Evolutionary conservation across 176 grass and related monocot genomes (phyloP), one percentile per base, ranked within the genome.

Genomic region (Avena eriantha): DNA sequence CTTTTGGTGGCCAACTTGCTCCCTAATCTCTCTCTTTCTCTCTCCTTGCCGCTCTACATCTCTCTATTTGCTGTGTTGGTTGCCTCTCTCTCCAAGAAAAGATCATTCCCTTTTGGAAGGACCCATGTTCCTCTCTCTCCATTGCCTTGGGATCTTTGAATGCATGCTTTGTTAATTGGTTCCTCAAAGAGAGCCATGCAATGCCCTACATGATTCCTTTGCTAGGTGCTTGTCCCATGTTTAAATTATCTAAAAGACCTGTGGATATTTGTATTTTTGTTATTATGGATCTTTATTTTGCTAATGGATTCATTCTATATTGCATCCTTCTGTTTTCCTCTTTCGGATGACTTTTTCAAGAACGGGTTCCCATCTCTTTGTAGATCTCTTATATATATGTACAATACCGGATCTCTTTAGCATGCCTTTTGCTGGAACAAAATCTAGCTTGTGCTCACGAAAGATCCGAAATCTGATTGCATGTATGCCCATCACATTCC

Each of bases 41-140:
- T 59, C 21, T 60, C 29, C 26, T 15, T 11, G 57, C 23, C 55
- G 9, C 55, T 63, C 61, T 73, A 43, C 43, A 19, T 51, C 60
- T 71, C 83, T 58, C 73, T 68, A 50, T 45, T 21, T 65, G 21
- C 3, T 84, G 15, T 73, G 41, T 17, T 59, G n/a, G 67, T 51
- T 70, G 71, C 59, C 15, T 69, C 77, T 82, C 26, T 73, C 70
- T 85, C 71, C 76, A 48, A 68, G 71, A 95, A 90, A 95, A 95
- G 88, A 93, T 82, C 82, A 89, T 93, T 91, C 83, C 82, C 91
- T 86, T 97, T 95, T 91, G 80, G 85, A 91, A 88, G 93, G 86
- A 79, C 80, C 84, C 90, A 86, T 80, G 74, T 87, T 80, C 77
- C 22, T 86, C 36, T 86, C 68, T 80, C 71, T 86, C 68, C 78